Base-by-base conservation (phyloP, 179 eudicot genomes). In the Camellia oleifera region DNA sequence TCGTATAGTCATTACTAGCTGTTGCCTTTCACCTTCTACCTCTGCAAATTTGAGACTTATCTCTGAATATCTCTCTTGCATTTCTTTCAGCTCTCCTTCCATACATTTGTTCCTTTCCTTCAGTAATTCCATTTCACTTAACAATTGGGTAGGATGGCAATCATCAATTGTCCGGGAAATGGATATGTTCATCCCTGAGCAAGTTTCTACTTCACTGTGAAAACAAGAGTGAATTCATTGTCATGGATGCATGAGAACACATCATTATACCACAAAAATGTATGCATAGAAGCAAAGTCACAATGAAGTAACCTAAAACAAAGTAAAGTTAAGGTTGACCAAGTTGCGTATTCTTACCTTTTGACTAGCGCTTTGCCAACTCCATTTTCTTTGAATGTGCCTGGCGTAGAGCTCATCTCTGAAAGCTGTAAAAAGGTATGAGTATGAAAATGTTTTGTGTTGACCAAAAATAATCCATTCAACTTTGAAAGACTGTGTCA, bases 21-120 rank as follows among this genome's bases (percentile, higher is more conserved):
- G 94, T 85, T 92, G 98, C 85, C 96, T 88, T 85, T 94, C 97
- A 72, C 97, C 93, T 90, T 94, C 99, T 65, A 96, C 98, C 88
- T 96, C 97, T 13, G 98, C 98, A 82, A 94, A 96, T 80, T 84
- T 91, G 75, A 96, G 89, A 82, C 99, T 94, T 73, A 94, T 88
- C 60, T 89, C 97, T 46, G 92, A 91, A 82, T 96, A 94, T 83
- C 91, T 92, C 18, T 94, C 97, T 87, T 89, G 93, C 94, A 96
- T 91, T 82, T 96, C 97, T 81, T 81, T 91, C 75, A 94, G 89
- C 77, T 96, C 97, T 58, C 81, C 85, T 84, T 94, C 98, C 93
- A 89, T 94, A 62, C 78, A 82, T 79, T 82, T 88, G 87, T 92
- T 94, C 86, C 84, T 89, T 83, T 91, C 94, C 84, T 86, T 88